These are phyloP conservation scores for Coemansia sp. DNA, from an alignment of 192 early-diverging fungal species.

Conservation along the genomic window DNA sequence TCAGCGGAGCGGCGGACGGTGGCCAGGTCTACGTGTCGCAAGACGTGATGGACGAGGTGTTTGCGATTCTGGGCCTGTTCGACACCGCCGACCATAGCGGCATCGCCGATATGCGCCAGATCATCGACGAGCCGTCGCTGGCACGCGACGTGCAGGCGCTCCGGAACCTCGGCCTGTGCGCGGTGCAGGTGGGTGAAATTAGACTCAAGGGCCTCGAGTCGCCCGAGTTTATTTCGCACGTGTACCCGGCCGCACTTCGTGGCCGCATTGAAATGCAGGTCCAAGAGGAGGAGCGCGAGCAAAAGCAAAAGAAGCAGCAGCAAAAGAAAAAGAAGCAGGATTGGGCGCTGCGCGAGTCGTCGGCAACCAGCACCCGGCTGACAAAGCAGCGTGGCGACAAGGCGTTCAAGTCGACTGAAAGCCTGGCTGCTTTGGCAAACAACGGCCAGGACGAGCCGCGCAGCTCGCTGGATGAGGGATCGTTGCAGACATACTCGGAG, in stretches of 20 bases:
- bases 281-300: conserved; percentile 29
- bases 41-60: conserved; percentile 68
- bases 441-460: conserved; percentile 20
- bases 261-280: conserved; percentile 52
- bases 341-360: conserved; percentile 19
- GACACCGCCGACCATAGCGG: conserved; percentile 49
- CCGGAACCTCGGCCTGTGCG: conserved; percentile 63
- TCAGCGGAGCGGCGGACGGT: conserved; percentile 80
- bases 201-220: conserved; percentile 88
- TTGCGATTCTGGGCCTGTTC: conserved; percentile 43
- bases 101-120: conserved; percentile 50
- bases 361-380: conserved; percentile 5
- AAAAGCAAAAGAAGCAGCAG: conserved; percentile 20
- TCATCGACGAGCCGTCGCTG: conserved; percentile 50
- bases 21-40: conserved; percentile 85
- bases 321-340: conserved; percentile 35
- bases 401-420: conserved; percentile 10
- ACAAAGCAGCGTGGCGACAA: conserved; percentile 25
- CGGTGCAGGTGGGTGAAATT: conserved; percentile 73
- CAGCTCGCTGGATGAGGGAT: conserved; percentile 36
- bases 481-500: conserved; percentile 23
- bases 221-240: conserved; percentile 72
- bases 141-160: conserved; percentile 56
- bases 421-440: background rate
- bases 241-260: conserved; percentile 55